These are phyloP conservation scores for Cadophora luteo-olivacea DNA, from an alignment of 2,329 filamentous ascomycete species.

Conservation along the genomic window DNA sequence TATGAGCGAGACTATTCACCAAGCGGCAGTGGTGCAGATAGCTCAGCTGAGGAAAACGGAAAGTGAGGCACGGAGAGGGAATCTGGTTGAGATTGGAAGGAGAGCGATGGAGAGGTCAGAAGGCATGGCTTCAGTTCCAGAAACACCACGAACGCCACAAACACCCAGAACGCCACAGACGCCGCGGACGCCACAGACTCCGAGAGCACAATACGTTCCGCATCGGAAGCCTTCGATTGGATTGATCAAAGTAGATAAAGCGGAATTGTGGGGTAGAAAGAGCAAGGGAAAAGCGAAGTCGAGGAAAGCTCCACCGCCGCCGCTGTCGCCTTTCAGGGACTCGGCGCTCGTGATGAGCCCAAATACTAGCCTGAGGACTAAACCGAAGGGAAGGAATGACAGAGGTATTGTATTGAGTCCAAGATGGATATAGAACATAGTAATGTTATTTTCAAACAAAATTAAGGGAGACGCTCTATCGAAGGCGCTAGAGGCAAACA, in stretches of 20 bases:
- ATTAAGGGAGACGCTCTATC: background rate
- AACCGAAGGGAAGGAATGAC: background rate
- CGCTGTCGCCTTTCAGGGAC: slow-evolving; percentile 1
- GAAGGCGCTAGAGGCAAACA: background rate
- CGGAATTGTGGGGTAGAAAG: background rate
- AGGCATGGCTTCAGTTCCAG: background rate
- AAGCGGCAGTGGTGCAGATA: slow-evolving; percentile 11
- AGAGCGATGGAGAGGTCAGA: slow-evolving; percentile 9
- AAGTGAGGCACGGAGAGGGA: background rate
- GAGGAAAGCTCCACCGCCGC: background rate
- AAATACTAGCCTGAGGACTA: background rate
- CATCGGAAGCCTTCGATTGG: background rate
- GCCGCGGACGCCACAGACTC: background rate
- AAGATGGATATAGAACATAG: background rate
- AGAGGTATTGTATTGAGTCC: background rate
- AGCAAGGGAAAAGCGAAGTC: background rate
- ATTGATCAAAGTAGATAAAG: background rate
- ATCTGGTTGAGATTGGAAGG: slow-evolving; percentile 9
- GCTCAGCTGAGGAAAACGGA: background rate
- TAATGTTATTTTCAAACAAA: background rate
- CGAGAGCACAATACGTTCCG: background rate
- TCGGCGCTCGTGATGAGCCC: slow-evolving; percentile 1
- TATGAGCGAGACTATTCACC: background rate
- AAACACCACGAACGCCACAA: background rate
- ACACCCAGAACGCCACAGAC: background rate